phyloP scores from a whole-genome alignment of 257 asterid species.

The Scutellaria minor region DNA sequence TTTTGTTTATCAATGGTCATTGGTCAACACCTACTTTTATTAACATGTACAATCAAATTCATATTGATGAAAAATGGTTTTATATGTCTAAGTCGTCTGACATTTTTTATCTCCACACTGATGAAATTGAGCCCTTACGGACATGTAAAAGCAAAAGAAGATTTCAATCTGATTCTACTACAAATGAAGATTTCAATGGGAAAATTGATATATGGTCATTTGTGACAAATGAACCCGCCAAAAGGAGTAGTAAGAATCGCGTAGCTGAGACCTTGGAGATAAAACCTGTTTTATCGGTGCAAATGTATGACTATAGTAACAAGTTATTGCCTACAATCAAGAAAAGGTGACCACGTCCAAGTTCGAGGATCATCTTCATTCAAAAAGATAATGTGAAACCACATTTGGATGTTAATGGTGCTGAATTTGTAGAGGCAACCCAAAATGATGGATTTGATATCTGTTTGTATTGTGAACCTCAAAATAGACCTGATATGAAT shows the following conservation, averaged over 20 bases:
- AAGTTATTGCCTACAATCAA: not conserved
- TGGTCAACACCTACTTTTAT: not conserved
- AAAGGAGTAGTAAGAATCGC: not conserved
- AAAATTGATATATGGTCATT: not conserved
- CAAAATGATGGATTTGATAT: too few relatives aligned
- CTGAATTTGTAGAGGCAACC: too few relatives aligned
- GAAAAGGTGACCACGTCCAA: not conserved
- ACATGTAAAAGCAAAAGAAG: not conserved
- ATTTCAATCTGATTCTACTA: not conserved
- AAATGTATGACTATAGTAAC: not conserved
- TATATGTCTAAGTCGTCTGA: not conserved
- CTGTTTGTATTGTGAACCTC: not conserved
- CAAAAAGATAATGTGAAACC: too few relatives aligned
- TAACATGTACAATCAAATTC: not conserved
- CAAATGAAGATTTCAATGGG: not conserved
- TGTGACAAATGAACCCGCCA: not conserved
- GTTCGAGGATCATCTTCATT: not conserved
- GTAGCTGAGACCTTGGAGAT: not conserved
- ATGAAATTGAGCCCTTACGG: not conserved
- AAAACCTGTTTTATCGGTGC: not conserved
- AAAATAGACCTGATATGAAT: not conserved
- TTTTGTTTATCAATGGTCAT: not conserved
- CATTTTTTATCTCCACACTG: not conserved
- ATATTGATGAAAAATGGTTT: not conserved
- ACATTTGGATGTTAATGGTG: too few relatives aligned